Evolutionary conservation across 352 stramenopile genomes (phyloP).

Genomic region (Chrysophaeum taylorii): DNA sequence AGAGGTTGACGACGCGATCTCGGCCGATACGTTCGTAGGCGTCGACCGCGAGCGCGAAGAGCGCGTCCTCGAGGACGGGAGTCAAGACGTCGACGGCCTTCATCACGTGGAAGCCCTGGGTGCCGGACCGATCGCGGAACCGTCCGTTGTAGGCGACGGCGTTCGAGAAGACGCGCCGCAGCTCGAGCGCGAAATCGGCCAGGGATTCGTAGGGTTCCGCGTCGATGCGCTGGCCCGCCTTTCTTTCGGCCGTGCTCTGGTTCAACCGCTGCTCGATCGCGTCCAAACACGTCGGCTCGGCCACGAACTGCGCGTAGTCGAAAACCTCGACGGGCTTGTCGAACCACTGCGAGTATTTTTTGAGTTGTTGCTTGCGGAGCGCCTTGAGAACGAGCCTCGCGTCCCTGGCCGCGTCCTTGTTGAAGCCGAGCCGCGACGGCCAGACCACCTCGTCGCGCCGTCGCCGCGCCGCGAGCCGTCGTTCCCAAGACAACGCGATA

Average conservation of each 20-base stretch:
- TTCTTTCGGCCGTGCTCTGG: neutral
- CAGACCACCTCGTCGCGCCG: neutral
- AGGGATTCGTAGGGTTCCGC: neutral
- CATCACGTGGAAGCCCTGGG: neutral
- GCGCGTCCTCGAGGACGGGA: neutral
- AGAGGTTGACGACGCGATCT: neutral
- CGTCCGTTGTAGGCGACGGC: conserved; percentile 3
- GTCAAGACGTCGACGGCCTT: neutral
- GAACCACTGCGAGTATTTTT: conserved; percentile 1
- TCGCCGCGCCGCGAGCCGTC: neutral
- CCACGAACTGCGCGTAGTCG: neutral
- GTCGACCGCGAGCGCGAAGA: neutral
- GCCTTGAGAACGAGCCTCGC: neutral
- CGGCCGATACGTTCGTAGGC: conserved; percentile 1
- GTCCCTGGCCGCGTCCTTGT: neutral
- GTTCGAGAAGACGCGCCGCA: neutral
- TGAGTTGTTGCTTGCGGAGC: neutral
- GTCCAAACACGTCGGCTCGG: conserved; percentile 8
- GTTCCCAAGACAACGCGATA: too few species aligned
- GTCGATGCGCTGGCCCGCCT: neutral
- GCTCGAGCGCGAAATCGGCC: neutral
- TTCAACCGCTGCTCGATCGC: neutral
- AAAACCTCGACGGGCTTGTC: neutral
- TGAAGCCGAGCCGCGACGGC: neutral
- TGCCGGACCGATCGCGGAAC: neutral